A percentile compares a stretch with the other conserved stretches of the same genome.
phyloP scores from a whole-genome alignment of 192 early-diverging fungal species.

The Rhizoclosmatium sp. region DNA sequence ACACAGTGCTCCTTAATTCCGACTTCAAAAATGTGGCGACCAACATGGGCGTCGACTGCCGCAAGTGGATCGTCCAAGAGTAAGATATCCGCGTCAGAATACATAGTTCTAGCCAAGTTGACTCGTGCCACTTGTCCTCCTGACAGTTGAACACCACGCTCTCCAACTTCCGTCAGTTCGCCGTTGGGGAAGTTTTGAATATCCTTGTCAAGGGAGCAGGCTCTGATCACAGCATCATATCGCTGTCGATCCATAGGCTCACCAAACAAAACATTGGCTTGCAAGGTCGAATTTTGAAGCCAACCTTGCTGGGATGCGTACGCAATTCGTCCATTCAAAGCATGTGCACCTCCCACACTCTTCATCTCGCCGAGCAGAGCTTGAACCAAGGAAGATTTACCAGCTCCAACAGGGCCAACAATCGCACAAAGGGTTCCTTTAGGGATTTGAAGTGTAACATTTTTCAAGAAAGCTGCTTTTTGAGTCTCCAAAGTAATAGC shows the following conservation, averaged over 20 bases:
- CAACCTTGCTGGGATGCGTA: conserved; percentile 76
- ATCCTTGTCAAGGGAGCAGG: conserved; percentile 28
- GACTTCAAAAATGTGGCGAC: conserved; percentile 69
- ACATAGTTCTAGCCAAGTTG: conserved; percentile 81
- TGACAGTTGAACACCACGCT: conserved; percentile 48
- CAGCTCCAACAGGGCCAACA: conserved; percentile 81
- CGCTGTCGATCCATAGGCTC: conserved; percentile 57
- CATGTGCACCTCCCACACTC: conserved; percentile 34
- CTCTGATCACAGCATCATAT: conserved; percentile 8
- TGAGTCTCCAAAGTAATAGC: not conserved
- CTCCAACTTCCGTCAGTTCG: conserved; percentile 42
- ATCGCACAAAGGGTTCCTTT: conserved; percentile 73
- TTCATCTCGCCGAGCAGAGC: conserved; percentile 84
- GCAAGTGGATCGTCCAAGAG: conserved; percentile 75
- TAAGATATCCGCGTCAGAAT: conserved; percentile 66
- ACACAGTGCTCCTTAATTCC: conserved; percentile 53
- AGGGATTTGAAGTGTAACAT: conserved; percentile 56
- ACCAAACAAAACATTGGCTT: conserved; percentile 85
- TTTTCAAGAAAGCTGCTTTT: conserved; percentile 38
- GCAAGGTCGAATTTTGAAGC: conserved; percentile 74
- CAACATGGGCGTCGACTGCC: conserved; percentile 72
- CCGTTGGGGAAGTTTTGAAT: conserved; percentile 42
- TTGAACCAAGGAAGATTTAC: conserved; percentile 83
- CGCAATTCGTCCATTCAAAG: conserved; percentile 66
- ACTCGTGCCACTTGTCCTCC: conserved; percentile 79